Evolutionary conservation across 2,329 filamentous ascomycete genomes (phyloP), one percentile per base, ranked within the genome.

Genomic region (Peltaster fructicola): DNA sequence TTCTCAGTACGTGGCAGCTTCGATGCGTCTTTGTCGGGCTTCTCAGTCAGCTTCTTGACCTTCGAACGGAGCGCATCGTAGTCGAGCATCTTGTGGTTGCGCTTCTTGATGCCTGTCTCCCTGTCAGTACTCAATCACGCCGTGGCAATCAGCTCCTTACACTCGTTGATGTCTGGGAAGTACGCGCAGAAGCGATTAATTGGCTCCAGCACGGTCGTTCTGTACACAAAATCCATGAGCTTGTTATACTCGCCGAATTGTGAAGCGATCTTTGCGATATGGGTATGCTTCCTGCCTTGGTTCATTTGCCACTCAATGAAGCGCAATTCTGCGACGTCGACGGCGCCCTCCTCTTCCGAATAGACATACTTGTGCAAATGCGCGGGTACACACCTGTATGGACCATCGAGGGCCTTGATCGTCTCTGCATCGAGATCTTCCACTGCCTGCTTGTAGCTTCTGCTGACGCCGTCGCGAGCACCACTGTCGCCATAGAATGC

Each of bases 121-220:
- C 3, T 12, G 14, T 27, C 20, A 29, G 20, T 26, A 14, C 5
- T 21, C 14, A 14, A 15, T n/a, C 5, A 8, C 5, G 4, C 10
- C 9, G 13, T 10, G n/a, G 8, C 8, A 9, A 12, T n/a, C 9
- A 14, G 12, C 4, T 7, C 5, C 68, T 28, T 56, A 74, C 85
- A 93, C 59, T 93, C 82, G 56, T 98, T 98, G 48, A 98, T 84
- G 51, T 98, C 88, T 16, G 88, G 85, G 53, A 98, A 98, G 59
- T 98, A 98, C 39, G 81, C 80, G 59, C 85, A 95, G 61, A 95
- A 98, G 37, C 84, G 71, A 35, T 75, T 75, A 50, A 98, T 98
- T 20, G 88, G 88, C 41, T 98, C 88, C 23, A 98, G 66, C 14
- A 98, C 88, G 5, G 88, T 95, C 20, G 78, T 77, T 53, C 78